These are phyloP conservation scores for Neurospora terricola DNA, from an alignment of 495 filamentous ascomycete species.

Conservation along the genomic window DNA sequence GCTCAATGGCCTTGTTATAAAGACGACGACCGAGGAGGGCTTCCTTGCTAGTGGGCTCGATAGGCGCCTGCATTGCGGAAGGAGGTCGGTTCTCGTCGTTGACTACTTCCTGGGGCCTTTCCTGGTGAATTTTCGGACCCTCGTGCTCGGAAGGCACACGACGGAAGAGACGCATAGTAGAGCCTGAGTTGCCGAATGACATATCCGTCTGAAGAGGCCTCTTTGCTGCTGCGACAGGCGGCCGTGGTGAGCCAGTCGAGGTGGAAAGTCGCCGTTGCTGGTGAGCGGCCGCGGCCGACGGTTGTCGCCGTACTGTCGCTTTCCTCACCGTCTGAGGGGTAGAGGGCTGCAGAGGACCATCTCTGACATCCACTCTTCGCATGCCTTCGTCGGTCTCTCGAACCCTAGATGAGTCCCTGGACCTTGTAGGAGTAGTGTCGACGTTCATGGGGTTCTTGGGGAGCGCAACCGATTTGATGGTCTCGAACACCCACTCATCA, in stretches of 20 bases:
- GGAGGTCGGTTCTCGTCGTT: slow-evolving; percentile 35
- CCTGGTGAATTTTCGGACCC: slow-evolving; percentile 10
- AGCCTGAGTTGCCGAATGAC: slow-evolving; percentile 82
- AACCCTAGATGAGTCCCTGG: slow-evolving; percentile 43
- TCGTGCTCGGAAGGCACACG: slow-evolving; percentile 62
- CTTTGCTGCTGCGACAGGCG: slow-evolving; percentile 52
- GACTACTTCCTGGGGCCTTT: slow-evolving; percentile 8
- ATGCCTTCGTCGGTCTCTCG: slow-evolving; percentile 45
- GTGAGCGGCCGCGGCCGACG: slow-evolving; percentile 30
- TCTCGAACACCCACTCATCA: slow-evolving; percentile 98
- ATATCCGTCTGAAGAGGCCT: slow-evolving; percentile 73
- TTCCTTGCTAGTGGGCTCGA: slow-evolving; percentile 61
- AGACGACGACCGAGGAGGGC: slow-evolving; percentile 66
- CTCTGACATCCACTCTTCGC: slow-evolving; percentile 50
- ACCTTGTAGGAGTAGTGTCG: slow-evolving; percentile 17
- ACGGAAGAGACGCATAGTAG: slow-evolving; percentile 81
- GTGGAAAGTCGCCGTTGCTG: slow-evolving; percentile 19
- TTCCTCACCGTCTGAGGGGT: slow-evolving; percentile 43
- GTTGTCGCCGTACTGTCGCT: slow-evolving; percentile 41
- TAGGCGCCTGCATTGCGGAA: slow-evolving; percentile 18
- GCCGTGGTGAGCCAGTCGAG: slow-evolving; percentile 33
- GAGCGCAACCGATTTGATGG: slow-evolving; percentile 54
- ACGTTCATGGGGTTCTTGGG: slow-evolving; percentile 28
- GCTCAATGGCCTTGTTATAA: slow-evolving; percentile 69
- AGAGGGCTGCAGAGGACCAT: slow-evolving; percentile 40